phyloP scores from a whole-genome alignment of 495 filamentous ascomycete species.

The Staphylotrichum tortipilum region DNA sequence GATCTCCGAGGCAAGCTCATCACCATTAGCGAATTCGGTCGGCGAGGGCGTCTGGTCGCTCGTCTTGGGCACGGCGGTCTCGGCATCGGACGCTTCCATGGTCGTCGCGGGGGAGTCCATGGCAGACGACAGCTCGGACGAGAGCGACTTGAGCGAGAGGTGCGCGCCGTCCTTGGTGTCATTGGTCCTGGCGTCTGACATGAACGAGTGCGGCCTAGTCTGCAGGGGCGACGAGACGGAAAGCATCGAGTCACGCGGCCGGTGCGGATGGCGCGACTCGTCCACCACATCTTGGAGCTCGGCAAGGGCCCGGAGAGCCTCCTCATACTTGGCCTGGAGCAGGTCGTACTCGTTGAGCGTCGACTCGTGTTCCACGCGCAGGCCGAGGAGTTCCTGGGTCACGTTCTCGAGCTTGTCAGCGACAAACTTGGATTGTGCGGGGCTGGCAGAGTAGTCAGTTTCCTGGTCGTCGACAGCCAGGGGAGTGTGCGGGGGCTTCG shows the following conservation, averaged over 20 bases:
- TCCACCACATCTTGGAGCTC: slow-evolving; percentile 80
- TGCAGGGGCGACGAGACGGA: slow-evolving; percentile 50
- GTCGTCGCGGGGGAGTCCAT: slow-evolving; percentile 67
- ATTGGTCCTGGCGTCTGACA: slow-evolving; percentile 72
- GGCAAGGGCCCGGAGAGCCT: slow-evolving; percentile 71
- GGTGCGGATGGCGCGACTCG: slow-evolving; percentile 62
- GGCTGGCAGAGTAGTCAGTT: slow-evolving; percentile 48
- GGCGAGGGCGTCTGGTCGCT: slow-evolving; percentile 16
- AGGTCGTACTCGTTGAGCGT: slow-evolving; percentile 73
- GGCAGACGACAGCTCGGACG: slow-evolving; percentile 90
- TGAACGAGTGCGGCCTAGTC: slow-evolving; percentile 80
- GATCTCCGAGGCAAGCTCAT: slow-evolving; percentile 51
- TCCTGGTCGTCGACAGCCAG: slow-evolving; percentile 8
- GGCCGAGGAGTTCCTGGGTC: slow-evolving; percentile 84
- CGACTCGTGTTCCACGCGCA: slow-evolving; percentile 81
- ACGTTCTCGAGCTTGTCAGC: slow-evolving; percentile 89
- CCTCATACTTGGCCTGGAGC: slow-evolving; percentile 83
- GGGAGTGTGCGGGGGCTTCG: slow-evolving; percentile 18
- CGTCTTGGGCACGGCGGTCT: slow-evolving; percentile 34
- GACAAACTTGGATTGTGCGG: slow-evolving; percentile 76
- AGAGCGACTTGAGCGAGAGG: slow-evolving; percentile 86
- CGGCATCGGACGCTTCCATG: slow-evolving; percentile 49
- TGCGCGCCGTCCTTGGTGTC: slow-evolving; percentile 68
- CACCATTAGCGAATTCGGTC: slow-evolving; percentile 24
- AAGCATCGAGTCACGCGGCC: slow-evolving; percentile 40